Base-by-base conservation (phyloP, 208 protist genomes). In the Borovskyia barvae region DNA sequence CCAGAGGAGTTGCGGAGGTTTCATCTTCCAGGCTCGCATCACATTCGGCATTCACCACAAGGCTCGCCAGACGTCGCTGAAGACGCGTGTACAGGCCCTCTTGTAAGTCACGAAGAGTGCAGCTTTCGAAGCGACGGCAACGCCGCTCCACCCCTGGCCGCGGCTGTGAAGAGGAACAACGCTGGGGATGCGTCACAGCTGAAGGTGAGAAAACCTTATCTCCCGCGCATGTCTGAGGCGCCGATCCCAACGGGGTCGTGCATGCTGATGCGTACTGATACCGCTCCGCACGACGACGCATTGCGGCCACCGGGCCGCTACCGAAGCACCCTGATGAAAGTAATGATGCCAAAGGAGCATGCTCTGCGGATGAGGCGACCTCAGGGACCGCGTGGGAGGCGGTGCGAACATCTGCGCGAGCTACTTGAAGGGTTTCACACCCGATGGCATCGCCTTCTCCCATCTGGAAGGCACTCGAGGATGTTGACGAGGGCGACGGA, bases 101-200 rank as follows among this genome's bases (percentile, higher is more conserved):
- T 33, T 67, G 51, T 3, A 67, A 17, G 17, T 67, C 61, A 9
- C 61, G 61, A 20, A 67, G 61, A 32, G 30, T 53, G n/a, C 15
- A 33, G 2, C 20, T 35, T 11, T 36, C 29, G 22, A 22, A 7
- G 17, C 29, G 28, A 35, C 53, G 40, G 37, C 35, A 58, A 8
- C 33, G 9, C 9, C 33, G 14, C n/a, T n/a, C n/a, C n/a, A n/a
- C n/a, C n/a, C 33, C 33, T 14, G 33, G 33, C 8, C 33, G 33
- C 33, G 9, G 33, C 33, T 39, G 33, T 39, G 33, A 15, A 14
- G 14, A 14, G 33, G 9, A 14, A 39, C 33, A 14, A 14, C 14
- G 33, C 33, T 8, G 33, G 9, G 33, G 33, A 8, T 8, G 33
- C 33, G 33, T 14, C 14, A 8, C 33, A 14, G 33, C 33, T 8